Evolutionary conservation across 176 grass and related monocot genomes (phyloP).

Genomic region (Triticum monococcum): DNA sequence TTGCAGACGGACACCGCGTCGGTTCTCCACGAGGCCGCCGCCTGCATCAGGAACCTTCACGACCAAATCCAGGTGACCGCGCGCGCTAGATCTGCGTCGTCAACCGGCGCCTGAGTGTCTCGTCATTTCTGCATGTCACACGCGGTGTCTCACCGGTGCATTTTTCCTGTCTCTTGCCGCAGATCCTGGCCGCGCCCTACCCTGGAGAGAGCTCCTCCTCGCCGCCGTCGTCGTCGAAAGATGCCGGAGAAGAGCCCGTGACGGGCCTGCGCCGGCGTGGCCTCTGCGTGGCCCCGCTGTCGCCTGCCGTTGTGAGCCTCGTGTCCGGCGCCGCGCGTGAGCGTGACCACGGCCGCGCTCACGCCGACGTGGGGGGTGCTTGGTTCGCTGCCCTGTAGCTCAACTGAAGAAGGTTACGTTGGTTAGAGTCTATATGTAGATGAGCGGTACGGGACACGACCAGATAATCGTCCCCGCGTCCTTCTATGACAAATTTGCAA

Average conservation of each 20-base stretch:
- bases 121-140: neutral
- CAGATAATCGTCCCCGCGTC: neutral
- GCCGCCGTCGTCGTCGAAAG: slow-evolving; percentile 12
- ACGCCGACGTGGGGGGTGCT: neutral
- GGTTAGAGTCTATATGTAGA: neutral
- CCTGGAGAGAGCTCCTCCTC: slow-evolving; percentile 5
- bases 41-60: slow-evolving; percentile 66
- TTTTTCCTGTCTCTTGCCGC: neutral
- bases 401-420: neutral
- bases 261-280: slow-evolving; percentile 40
- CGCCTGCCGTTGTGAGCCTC: slow-evolving; percentile 30
- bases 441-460: neutral
- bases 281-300: slow-evolving; percentile 49
- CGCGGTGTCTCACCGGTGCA: neutral
- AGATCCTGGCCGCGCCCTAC: slow-evolving; percentile 46
- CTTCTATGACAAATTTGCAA: neutral
- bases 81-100: neutral
- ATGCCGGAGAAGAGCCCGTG: neutral
- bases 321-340: neutral
- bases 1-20: slow-evolving; percentile 74
- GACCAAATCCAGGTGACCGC: slow-evolving; percentile 52
- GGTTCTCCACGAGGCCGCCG: slow-evolving; percentile 66
- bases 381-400: slow-evolving; percentile 22
- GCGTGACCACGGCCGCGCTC: slow-evolving; percentile 20
- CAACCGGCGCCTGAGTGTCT: neutral